Evolutionary conservation across 768 basidiomycete species (phyloP), one percentile per base, ranked within the genome.

Genomic region (Lactifluus hygrophoroides): DNA sequence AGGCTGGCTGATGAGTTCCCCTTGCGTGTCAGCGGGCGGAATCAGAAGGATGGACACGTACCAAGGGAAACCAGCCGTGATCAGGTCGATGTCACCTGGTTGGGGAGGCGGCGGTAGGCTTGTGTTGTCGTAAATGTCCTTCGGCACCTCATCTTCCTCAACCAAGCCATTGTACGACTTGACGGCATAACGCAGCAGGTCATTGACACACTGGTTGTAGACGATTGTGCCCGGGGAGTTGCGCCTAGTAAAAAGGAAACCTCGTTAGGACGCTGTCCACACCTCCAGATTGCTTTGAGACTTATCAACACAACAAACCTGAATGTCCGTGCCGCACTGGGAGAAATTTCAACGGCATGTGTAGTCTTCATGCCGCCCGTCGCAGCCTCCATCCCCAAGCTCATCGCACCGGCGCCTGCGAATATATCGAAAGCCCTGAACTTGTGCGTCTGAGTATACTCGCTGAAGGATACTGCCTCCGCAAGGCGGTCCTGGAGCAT

Each of bases 11-110:
- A 42, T 48, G 14, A n/a, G 27, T 35, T 25, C 21, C 19, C 40
- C 17, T 37, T 50, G 16, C 21, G 43, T 23, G 34, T 54, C 35
- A 55, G 49, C 5, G 19, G 27, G 46, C 10, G 28, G 23, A 17
- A 38, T 32, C 21, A 3, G 27, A 13, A 19, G 23, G 27, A 25
- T 19, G 14, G 32, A 21, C 19, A 57, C 67, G 38, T 63, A 85
- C 88, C 90, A 92, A 35, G 90, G 90, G 62, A 91, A 87, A 0
- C 90, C 90, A 17, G 83, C 78, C 13, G 80, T 70, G 14, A 91
- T 74, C 28, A 83, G 76, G 51, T 89, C 79, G 53, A 87, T 78
- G 3, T 81, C 76, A 5, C 75, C 79, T 7, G 77, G 77, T 42
- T 70, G 70, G 3, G 81, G 80, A 11, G 77, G 79, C 3, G 66